phyloP scores from a whole-genome alignment of 2,329 filamentous ascomycete genomes.

The Fusarium neocosmosporiellum region DNA sequence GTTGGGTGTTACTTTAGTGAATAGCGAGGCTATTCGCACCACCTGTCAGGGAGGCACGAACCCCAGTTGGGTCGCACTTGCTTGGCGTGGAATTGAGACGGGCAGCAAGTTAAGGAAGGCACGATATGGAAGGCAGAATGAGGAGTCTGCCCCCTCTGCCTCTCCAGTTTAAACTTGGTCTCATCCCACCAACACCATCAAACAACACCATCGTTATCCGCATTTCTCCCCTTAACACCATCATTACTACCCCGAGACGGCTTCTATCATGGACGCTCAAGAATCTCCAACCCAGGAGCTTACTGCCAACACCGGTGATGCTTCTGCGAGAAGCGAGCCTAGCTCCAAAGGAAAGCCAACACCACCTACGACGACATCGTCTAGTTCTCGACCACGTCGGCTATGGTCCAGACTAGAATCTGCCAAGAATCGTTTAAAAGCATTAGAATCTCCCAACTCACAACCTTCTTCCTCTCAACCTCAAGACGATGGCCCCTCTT shows the following conservation, averaged over 20 bases:
- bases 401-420: neutral
- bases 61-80: neutral
- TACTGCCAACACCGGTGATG: neutral
- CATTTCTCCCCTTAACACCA: neutral
- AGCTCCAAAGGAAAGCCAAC: neutral
- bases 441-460: neutral
- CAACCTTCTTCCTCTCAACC: neutral
- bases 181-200: neutral
- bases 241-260: neutral
- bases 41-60: neutral
- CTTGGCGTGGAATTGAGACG: neutral
- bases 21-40: neutral
- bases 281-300: neutral
- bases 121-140: neutral
- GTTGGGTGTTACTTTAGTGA: neutral
- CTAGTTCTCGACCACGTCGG: neutral
- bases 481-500: neutral
- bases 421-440: neutral
- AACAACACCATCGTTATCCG: neutral
- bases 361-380: neutral
- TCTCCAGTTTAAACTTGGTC: neutral
- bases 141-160: neutral
- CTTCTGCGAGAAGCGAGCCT: neutral
- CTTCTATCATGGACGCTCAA: neutral
- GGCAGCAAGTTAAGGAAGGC: neutral